Percentiles rank a stretch among this genome's conserved stretches.
These are phyloP conservation scores for Termitomyces sp. DNA, from an alignment of 768 basidiomycete genomes.

Conservation along the genomic window DNA sequence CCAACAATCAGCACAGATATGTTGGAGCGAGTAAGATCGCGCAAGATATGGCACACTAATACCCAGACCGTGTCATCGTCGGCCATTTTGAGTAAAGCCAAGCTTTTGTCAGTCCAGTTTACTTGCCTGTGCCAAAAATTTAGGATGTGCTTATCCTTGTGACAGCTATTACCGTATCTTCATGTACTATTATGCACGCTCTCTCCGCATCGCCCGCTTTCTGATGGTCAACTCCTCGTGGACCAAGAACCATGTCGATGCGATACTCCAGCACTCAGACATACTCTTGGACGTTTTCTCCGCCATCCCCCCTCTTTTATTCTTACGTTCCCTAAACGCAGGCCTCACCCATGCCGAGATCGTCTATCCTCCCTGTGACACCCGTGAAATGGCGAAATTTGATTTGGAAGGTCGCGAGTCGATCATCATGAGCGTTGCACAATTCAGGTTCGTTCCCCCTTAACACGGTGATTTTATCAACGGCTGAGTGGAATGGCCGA, in stretches of 20 bases:
- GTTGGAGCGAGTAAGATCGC: slow-evolving; percentile 70
- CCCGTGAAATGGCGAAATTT: slow-evolving; percentile 58
- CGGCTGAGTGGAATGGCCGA: not conserved
- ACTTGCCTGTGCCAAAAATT: not conserved
- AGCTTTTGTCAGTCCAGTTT: slow-evolving; percentile 45
- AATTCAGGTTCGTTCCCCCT: slow-evolving; percentile 65
- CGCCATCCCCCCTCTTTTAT: slow-evolving; percentile 34
- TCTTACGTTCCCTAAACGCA: slow-evolving; percentile 20
- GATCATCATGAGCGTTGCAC: slow-evolving; percentile 82
- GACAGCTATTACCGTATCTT: slow-evolving; percentile 83
- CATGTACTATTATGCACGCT: slow-evolving; percentile 75
- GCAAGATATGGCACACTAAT: slow-evolving; percentile 60
- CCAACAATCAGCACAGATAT: slow-evolving; percentile 95
- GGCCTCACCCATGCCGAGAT: slow-evolving; percentile 32
- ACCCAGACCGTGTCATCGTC: slow-evolving; percentile 49
- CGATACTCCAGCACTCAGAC: slow-evolving; percentile 59
- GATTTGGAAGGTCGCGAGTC: slow-evolving; percentile 47
- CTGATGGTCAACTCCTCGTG: slow-evolving; percentile 95
- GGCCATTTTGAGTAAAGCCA: slow-evolving; percentile 46
- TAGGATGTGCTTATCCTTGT: not conserved
- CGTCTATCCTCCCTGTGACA: slow-evolving; percentile 94
- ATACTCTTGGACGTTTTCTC: slow-evolving; percentile 41
- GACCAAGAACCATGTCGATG: slow-evolving; percentile 82
- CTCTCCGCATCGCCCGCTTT: slow-evolving; percentile 68
- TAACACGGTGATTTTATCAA: not conserved